Base-by-base conservation (phyloP, 495 filamentous ascomycete species). In the Staphylotrichum tortipilum region DNA sequence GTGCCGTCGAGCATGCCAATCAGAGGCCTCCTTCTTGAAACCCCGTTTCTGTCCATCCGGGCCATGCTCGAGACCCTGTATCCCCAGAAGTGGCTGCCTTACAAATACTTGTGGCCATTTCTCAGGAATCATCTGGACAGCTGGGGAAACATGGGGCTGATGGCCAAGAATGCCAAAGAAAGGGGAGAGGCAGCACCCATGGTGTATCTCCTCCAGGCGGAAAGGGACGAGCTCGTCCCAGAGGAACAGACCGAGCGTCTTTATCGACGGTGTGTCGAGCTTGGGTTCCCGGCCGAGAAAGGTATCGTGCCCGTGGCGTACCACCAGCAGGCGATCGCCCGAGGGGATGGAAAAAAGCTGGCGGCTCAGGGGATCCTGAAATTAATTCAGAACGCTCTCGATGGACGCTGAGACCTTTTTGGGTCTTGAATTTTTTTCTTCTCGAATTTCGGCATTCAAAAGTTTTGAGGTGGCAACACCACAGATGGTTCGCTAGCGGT, bases 11-110 rank as follows among this genome's bases (percentile, higher is more conserved):
- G 22, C 11, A 38, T 65, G 39, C 55, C 63, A 6, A 42, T 64
- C 54, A 30, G 55, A 59, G 76, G 75, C 4, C 40, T 92, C 44
- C 65, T 91, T 11, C 70, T 91, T 10, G 86, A 92, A 56, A 89
- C 86, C 0, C 86, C 88, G 3, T 89, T 88, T 45, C 71, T 80
- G 2, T 87, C 77, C 45, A 76, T 88, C 45, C 68, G 75, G n/a
- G 75, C 78, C 24, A 88, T 94, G 85, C 68, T 94, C 15, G 66
- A 77, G 24, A 78, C 77, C 2, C 60, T 94, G 17, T 92, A 89
- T 63, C 86, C 86, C 9, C 85, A 91, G 57, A 84, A 79, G 51
- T 91, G 87, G 87, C 65, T 91, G 0, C 86, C 86, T 1, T 91
- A 92, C 50, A 64, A 62, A 23, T 58, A 74, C 30, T 61, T 76